Evolutionary conservation across 2,329 filamentous ascomycete genomes (phyloP), one percentile per base, ranked within the genome.

Genomic region (Aphanocladium album): DNA sequence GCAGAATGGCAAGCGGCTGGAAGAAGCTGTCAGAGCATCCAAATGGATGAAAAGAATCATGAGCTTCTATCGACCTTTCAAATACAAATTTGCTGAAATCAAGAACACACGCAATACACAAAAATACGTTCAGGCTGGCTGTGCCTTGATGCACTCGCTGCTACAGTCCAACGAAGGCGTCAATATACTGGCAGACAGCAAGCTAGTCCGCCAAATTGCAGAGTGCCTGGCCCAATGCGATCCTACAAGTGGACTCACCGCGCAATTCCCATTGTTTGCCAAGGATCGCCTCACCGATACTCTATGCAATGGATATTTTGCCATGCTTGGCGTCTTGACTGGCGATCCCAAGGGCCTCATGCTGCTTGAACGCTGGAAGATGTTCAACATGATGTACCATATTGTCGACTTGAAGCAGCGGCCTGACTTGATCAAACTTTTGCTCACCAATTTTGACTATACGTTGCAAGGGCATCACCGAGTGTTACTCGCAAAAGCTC

Each of bases 341-440:
- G 88, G 88, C 57, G 91, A 96, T 68, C 78, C 83, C 0, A 90
- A 89, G 67, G 95, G 95, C 0, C 81, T 98, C 25, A 86, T 89
- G 63, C 93, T 99, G 77, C 84, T 99, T 70, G 93, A 98, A 72
- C 83, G 91, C 67, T 98, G 95, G 93, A 91, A 92, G 67, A 96
- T 99, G 82, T 93, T 97, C 76, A 98, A 98, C 74, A 99, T 99
- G 91, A 96, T 98, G 81, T 99, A 99, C 72, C 95, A 98, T 74
- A 96, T 99, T 63, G 84, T 97, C 61, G 93, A 98, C 70, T 80
- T 96, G 49, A 91, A 90, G 67, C 89, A 95, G 73, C 89, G 95
- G 2, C 91, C 93, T 50, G 95, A 99, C 72, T 80, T 99, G 62
- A 91, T 98, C 71, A 91, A 93, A 71, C 82, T 93, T 11, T 82